Conservation (phyloP, 495 filamentous ascomycete species). For the Penicillium canariense region DNA sequence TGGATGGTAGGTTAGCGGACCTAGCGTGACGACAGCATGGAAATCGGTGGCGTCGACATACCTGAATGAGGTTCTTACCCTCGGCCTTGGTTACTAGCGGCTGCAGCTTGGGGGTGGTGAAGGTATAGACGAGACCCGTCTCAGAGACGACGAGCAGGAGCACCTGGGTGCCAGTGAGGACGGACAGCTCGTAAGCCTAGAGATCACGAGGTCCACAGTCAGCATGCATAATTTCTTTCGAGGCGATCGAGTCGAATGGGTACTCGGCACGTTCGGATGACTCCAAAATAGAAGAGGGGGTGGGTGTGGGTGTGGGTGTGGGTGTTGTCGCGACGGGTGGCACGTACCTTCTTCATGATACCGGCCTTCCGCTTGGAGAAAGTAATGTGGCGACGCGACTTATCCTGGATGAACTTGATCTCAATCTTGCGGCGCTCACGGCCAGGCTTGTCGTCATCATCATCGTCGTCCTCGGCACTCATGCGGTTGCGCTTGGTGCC, state of each 20-base stretch:
- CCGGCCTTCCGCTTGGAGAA: slow-evolving; percentile 99
- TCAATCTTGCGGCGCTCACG: slow-evolving; percentile 99
- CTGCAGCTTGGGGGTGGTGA: slow-evolving; percentile 98
- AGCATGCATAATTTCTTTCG: not conserved
- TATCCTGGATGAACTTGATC: slow-evolving; percentile 99
- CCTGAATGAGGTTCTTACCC: slow-evolving; percentile 99
- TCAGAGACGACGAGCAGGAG: slow-evolving; percentile 96
- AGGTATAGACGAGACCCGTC: slow-evolving; percentile 98
- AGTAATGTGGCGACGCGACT: slow-evolving; percentile 99
- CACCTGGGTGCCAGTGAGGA: slow-evolving; percentile 97
- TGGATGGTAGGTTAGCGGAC: not conserved
- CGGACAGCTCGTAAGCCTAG: slow-evolving; percentile 95
- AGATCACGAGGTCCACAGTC: slow-evolving; percentile 15
- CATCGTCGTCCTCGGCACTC: slow-evolving; percentile 90
- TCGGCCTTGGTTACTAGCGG: slow-evolving; percentile 98
- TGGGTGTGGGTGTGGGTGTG: not conserved
- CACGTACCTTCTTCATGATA: slow-evolving; percentile 99
- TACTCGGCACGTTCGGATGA: not conserved
- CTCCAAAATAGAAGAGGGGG: not conserved
- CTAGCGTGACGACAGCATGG: not conserved
- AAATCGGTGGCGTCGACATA: slow-evolving; percentile 37
- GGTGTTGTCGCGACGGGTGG: slow-evolving; percentile 21
- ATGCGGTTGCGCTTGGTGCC: slow-evolving; percentile 89
- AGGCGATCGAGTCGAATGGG: not conserved
- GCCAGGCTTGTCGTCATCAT: slow-evolving; percentile 96